Conservation (phyloP, 2,329 filamentous ascomycete genomes). For the Penicillium sp. region DNA sequence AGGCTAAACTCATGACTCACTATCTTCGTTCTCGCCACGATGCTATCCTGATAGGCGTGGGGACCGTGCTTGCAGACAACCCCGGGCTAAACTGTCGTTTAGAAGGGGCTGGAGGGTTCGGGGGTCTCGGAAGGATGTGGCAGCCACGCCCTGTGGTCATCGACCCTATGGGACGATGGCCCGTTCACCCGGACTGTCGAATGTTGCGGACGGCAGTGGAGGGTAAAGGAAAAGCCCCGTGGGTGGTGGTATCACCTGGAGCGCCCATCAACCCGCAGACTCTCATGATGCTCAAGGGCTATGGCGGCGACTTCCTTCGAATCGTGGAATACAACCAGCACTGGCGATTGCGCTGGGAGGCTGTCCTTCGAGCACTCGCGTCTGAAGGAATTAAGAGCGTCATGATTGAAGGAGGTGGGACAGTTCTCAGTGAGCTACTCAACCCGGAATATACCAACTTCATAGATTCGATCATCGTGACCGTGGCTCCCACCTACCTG, state of each 20-base stretch:
- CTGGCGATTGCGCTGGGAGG: constrained; percentile 64
- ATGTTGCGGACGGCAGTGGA: constrained; percentile 68
- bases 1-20: constrained; percentile 92
- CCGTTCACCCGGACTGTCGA: constrained; percentile 62
- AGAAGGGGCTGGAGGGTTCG: constrained; percentile 62
- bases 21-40: constrained; percentile 81
- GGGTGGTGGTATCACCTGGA: constrained; percentile 63
- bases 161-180: constrained; percentile 79
- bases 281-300: constrained; percentile 49
- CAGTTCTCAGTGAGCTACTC: constrained; percentile 82
- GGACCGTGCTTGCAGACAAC: constrained; percentile 82
- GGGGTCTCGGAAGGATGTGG: constrained; percentile 53
- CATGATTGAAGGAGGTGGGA: constrained; percentile 89
- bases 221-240: constrained; percentile 73
- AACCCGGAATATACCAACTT: constrained; percentile 62
- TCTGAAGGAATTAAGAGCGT: constrained; percentile 71
- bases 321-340: constrained; percentile 44
- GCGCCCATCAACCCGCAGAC: constrained; percentile 53
- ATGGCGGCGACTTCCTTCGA: constrained; percentile 52
- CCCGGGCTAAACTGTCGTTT: constrained; percentile 84
- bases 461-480: constrained; percentile 80
- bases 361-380: constrained; percentile 63
- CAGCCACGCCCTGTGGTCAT: constrained; percentile 84
- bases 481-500: constrained; percentile 88
- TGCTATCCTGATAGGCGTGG: constrained; percentile 82